Evolutionary conservation across 306 rosid species (phyloP).

Genomic region (Delonix regia): DNA sequence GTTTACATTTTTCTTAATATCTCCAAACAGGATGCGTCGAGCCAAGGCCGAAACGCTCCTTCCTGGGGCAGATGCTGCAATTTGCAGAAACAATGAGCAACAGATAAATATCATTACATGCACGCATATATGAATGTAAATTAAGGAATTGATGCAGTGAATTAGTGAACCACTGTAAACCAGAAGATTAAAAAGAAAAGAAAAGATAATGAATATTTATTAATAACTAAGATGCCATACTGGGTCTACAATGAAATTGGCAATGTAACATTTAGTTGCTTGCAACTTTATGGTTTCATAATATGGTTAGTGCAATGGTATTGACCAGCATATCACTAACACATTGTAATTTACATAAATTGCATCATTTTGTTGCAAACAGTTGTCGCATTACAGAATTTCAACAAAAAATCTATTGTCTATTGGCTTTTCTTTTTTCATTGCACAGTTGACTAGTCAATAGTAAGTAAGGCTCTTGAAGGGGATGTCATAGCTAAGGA

Average conservation of each 20-base stretch:
- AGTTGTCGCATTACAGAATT: background rate
- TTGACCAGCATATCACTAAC: too few species aligned
- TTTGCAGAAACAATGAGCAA: constrained; percentile 10
- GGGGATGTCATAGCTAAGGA: background rate
- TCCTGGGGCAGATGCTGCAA: constrained; percentile 51
- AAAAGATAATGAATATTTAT: too few species aligned
- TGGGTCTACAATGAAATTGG: too few species aligned
- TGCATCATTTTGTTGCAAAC: background rate
- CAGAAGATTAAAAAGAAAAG: too few species aligned
- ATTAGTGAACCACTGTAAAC: background rate
- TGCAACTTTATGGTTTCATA: too few species aligned
- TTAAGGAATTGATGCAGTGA: background rate
- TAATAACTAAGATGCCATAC: too few species aligned
- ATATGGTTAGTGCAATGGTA: too few species aligned
- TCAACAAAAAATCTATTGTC: background rate
- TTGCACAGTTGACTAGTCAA: background rate
- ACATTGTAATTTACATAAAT: too few species aligned
- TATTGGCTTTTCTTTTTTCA: background rate
- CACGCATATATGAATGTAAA: background rate
- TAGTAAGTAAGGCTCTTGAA: background rate
- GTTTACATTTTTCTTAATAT: constrained; percentile 31
- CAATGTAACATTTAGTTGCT: too few species aligned
- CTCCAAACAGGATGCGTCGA: constrained; percentile 49
- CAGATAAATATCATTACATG: background rate
- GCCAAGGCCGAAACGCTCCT: constrained; percentile 70